Evolutionary conservation across 331 rosid species (phyloP), one percentile per base, ranked within the genome.

Genomic region (Malus hybrid): DNA sequence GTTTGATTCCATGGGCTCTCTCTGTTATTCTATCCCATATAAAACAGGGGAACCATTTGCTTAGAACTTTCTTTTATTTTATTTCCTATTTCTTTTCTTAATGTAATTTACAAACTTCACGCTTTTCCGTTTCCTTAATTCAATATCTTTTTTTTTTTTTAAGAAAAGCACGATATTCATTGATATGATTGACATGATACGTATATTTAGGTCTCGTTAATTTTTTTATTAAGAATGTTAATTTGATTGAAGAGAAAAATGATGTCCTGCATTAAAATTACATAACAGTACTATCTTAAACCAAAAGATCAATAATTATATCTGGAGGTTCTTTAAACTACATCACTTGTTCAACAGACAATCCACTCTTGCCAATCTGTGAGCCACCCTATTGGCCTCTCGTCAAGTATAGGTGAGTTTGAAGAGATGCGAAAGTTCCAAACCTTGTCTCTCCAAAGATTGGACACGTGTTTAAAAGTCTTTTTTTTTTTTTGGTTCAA

Each of bases 231-330:
- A 10, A 1, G 1, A 4, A 10, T 42, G 1, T 42, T 42, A 10
- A 10, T 2, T 0, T 42, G 1, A 42, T 42, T 0, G 5, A 42
- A 10, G 0, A 1, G 0, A 42, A 10, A 10, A 42, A 42, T 0
- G 10, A 0, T 10, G 1, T 10, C 5, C 0, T 10, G 13, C 5
- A 10, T 0, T 1, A 42, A 42, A 42, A 42, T 42, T 42, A 3
- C 14, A 42, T 42, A 42, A 42, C 14, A 10, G 0, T 42, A 42
- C 5, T 39, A 42, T 10, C 1, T 1, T 10, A 42, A 42, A 42
- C 1, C 4, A 42, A 1, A 42, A 42, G 0, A 42, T 10, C 14
- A 42, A 42, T 42, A 1, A 42, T 10, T 42, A 42, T 10, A 1
- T 42, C 14, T 9, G 0, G 0, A 42, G 12, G 5, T 42, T 42